Conservation (phyloP, 176 grass and related monocot species). For the barley (Hordeum vulgare) region DNA sequence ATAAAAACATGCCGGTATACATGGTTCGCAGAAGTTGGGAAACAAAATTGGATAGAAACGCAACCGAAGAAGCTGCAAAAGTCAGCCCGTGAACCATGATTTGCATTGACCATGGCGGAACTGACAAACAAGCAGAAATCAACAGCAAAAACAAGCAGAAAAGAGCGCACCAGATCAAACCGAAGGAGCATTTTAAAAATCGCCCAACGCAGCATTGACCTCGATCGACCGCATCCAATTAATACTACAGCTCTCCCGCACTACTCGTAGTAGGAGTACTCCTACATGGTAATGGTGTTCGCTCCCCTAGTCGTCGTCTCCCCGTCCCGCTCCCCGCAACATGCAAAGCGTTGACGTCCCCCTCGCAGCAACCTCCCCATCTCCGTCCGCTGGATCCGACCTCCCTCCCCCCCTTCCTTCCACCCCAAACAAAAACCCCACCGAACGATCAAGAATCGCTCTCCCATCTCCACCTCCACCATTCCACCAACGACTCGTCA, state of each 20-base stretch:
- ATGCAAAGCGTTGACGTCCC: slow-evolving; percentile 54
- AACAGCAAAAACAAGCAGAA: background rate
- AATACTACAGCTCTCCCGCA: background rate
- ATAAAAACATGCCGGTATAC: background rate
- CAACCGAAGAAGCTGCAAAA: background rate
- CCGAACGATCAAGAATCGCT: slow-evolving; percentile 16
- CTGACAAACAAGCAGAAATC: background rate
- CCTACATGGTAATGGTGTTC: background rate
- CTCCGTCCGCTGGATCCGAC: slow-evolving; percentile 29
- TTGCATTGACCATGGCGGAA: slow-evolving; percentile 6
- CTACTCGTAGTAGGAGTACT: too few species aligned
- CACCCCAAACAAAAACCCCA: slow-evolving; percentile 41
- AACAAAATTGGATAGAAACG: background rate
- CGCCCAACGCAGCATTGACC: slow-evolving; percentile 27
- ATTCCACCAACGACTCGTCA: slow-evolving; percentile 5
- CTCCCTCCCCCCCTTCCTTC: slow-evolving; percentile 29
- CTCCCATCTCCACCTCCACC: background rate
- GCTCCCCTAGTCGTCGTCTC: background rate
- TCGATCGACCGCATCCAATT: slow-evolving; percentile 22
- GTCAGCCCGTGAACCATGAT: slow-evolving; percentile 19
- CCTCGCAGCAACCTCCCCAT: slow-evolving; percentile 3
- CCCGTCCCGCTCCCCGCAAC: slow-evolving; percentile 15
- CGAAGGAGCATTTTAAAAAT: background rate
- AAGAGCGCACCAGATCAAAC: slow-evolving; percentile 1
- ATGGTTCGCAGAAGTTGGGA: background rate